These are phyloP conservation scores for Pilaira anomala DNA, from an alignment of 192 early-diverging fungal genomes.

Conservation along the genomic window DNA sequence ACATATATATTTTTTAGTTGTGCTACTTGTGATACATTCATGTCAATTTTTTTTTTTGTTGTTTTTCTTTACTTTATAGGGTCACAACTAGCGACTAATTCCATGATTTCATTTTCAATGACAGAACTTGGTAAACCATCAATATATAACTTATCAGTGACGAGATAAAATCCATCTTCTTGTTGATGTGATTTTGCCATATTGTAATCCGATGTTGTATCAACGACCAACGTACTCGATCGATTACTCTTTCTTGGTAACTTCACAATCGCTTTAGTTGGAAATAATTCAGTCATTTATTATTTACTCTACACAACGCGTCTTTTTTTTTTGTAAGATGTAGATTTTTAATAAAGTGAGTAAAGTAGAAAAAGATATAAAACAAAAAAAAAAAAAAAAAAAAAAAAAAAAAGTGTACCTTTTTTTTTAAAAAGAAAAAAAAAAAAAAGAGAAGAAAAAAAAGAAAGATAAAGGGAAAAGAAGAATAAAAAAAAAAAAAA, in stretches of 20 bases:
- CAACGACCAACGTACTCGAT: background rate
- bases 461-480: background rate
- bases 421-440: constrained; percentile 1
- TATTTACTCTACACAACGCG: background rate
- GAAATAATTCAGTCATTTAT: constrained; percentile 11
- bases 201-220: background rate
- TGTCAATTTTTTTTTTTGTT: too few species aligned
- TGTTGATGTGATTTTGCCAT: background rate
- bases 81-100: constrained; percentile 23
- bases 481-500: background rate
- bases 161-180: constrained; percentile 11
- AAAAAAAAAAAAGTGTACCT: background rate
- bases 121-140: constrained; percentile 14
- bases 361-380: background rate
- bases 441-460: constrained; percentile 1
- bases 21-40: too few species aligned
- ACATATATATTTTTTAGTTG: too few species aligned
- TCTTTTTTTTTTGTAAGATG: background rate
- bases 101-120: constrained; percentile 28
- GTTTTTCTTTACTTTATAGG: constrained; percentile 19
- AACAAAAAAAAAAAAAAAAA: too few species aligned
- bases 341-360: background rate
- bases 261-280: constrained; percentile 16
- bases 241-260: constrained; percentile 15
- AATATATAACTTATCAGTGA: constrained; percentile 27